A percentile compares a stretch with the other conserved stretches of the same genome.
These are phyloP conservation scores for Lentinula lateritia DNA, from an alignment of 768 basidiomycete genomes.

Conservation along the genomic window DNA sequence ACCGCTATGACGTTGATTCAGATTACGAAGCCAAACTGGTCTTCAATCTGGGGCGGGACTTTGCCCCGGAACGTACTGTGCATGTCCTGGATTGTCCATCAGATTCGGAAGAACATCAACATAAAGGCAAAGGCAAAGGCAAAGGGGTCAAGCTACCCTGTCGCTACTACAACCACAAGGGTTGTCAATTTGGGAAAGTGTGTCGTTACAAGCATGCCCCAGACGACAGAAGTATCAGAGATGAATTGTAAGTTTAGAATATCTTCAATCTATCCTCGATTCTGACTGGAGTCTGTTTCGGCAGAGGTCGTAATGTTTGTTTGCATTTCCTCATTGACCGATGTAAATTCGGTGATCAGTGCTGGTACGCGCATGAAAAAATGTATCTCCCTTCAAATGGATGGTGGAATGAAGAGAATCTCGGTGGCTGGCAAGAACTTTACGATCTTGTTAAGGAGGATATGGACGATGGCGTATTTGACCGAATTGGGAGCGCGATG, in stretches of 20 bases:
- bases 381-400: constrained; percentile 22
- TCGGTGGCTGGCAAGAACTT: background rate
- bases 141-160: constrained; percentile 21
- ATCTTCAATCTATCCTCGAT: background rate
- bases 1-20: background rate
- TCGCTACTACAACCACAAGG: constrained; percentile 32
- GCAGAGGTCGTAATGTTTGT: constrained; percentile 35
- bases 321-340: constrained; percentile 23
- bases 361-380: constrained; percentile 28
- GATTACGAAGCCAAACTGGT: background rate
- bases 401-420: constrained; percentile 22
- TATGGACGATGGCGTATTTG: background rate
- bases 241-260: constrained; percentile 23
- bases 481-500: background rate
- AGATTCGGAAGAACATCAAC: constrained; percentile 32
- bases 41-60: background rate
- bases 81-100: constrained; percentile 19
- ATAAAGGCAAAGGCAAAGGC: constrained; percentile 28
- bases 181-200: constrained; percentile 21
- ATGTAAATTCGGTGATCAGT: constrained; percentile 26
- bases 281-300: background rate
- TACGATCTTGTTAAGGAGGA: background rate
- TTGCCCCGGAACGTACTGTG: background rate
- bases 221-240: constrained; percentile 28
- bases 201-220: constrained; percentile 32